phyloP scores from a whole-genome alignment of 2,329 filamentous ascomycete species.

The Ambrosiella beaveri region DNA sequence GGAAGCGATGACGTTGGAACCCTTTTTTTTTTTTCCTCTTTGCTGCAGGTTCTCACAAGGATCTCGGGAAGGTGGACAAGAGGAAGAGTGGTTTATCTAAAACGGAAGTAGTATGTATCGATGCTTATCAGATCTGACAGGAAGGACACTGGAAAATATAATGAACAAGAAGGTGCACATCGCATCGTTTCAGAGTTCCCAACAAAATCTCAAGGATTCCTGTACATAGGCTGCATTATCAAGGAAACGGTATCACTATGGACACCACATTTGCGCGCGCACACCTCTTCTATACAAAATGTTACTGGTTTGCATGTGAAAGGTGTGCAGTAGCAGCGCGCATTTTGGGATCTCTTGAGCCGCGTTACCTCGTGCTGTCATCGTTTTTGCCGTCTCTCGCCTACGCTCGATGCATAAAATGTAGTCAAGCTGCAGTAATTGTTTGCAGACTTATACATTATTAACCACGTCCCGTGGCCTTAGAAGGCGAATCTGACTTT shows the following conservation, averaged over 20 bases:
- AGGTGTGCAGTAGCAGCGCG: background rate
- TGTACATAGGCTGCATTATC: background rate
- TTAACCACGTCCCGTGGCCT: background rate
- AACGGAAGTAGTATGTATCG: background rate
- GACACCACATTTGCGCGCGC: background rate
- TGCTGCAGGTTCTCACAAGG: background rate
- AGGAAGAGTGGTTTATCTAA: background rate
- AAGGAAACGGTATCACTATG: background rate
- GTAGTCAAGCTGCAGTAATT: background rate
- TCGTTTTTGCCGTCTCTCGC: background rate
- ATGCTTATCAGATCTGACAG: too few relatives aligned
- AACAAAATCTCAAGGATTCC: conserved; percentile 4
- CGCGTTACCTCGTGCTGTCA: background rate
- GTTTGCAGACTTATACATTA: background rate
- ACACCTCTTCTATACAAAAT: background rate
- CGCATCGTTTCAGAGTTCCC: background rate
- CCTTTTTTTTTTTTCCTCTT: background rate
- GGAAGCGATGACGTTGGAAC: background rate
- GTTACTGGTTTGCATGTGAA: background rate
- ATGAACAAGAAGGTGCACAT: too few relatives aligned
- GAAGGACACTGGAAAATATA: too few relatives aligned
- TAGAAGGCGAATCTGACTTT: background rate
- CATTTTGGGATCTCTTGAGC: background rate
- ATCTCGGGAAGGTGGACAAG: background rate
- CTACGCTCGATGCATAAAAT: background rate